Conservation (phyloP, 2,329 filamentous ascomycete genomes). For the Apiospora sp. region DNA sequence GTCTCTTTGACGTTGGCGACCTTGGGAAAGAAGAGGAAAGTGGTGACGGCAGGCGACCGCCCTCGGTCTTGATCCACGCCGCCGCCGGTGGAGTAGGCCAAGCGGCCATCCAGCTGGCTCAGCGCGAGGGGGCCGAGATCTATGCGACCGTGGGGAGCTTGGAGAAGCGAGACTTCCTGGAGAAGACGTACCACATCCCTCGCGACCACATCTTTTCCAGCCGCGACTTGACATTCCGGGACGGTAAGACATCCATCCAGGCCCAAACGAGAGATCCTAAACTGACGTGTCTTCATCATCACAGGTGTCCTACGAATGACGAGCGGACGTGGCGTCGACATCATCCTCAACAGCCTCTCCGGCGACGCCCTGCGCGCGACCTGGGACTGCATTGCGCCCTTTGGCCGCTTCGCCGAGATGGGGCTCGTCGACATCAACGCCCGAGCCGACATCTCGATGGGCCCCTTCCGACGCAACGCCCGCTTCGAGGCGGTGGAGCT, state of each 20-base stretch:
- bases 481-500: too few species aligned
- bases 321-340: neutral
- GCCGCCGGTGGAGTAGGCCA: constrained; percentile 30
- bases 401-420: constrained; percentile 26
- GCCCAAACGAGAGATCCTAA: too few species aligned
- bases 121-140: constrained; percentile 24
- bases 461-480: neutral
- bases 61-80: constrained; percentile 28
- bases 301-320: too few species aligned
- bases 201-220: constrained; percentile 29
- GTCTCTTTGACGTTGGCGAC: constrained; percentile 24
- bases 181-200: constrained; percentile 20
- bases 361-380: constrained; percentile 6
- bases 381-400: constrained; percentile 27
- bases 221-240: constrained; percentile 42
- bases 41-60: neutral
- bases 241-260: constrained; percentile 3
- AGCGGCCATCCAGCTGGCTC: constrained; percentile 28
- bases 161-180: constrained; percentile 25
- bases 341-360: neutral
- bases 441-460: constrained; percentile 23
- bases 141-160: constrained; percentile 25
- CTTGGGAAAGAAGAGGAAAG: neutral
- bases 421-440: constrained; percentile 24
- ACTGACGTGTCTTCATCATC: too few species aligned